Percentiles rank a stretch among this genome's conserved stretches.
phyloP scores from a whole-genome alignment of 805 yeast genomes.

The Jamesozyma gamospora region DNA sequence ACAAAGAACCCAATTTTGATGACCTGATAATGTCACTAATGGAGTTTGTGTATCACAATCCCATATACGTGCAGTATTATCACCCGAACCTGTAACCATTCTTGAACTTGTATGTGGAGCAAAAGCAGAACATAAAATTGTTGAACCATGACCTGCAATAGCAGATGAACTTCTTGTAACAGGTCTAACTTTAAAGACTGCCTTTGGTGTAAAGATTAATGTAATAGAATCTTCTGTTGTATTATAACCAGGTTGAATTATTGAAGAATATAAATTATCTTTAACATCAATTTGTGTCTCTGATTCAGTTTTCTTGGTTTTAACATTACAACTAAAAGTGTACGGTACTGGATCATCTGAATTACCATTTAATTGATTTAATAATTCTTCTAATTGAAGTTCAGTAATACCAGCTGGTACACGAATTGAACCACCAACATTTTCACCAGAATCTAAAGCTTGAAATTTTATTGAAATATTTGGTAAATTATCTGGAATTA shows the following conservation, averaged over 20 bases:
- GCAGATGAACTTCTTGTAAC: constrained; percentile 87
- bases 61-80: constrained; percentile 92
- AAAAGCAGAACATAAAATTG: constrained; percentile 84
- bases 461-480: constrained; percentile 81
- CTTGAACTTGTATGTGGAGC: constrained; percentile 81
- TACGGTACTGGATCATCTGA: constrained; percentile 84
- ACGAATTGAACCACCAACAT: constrained; percentile 72
- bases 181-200: constrained; percentile 86
- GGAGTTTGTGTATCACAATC: constrained; percentile 95
- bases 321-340: constrained; percentile 59
- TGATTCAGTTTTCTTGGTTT: constrained; percentile 32
- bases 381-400: constrained; percentile 75
- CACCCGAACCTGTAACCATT: constrained; percentile 95
- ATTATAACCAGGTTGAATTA: constrained; percentile 76
- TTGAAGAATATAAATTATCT: constrained; percentile 67
- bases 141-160: constrained; percentile 91
- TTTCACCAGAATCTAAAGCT: constrained; percentile 87
- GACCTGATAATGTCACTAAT: constrained; percentile 68
- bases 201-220: constrained; percentile 85
- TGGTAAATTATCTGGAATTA: constrained; percentile 72
- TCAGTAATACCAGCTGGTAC: constrained; percentile 87
- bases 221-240: constrained; percentile 91
- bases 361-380: constrained; percentile 66
- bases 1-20: constrained; percentile 86
- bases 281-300: constrained; percentile 51